Base-by-base conservation (phyloP, 1,284 basidiomycete genomes). In the Papiliotrema fonsecae region DNA sequence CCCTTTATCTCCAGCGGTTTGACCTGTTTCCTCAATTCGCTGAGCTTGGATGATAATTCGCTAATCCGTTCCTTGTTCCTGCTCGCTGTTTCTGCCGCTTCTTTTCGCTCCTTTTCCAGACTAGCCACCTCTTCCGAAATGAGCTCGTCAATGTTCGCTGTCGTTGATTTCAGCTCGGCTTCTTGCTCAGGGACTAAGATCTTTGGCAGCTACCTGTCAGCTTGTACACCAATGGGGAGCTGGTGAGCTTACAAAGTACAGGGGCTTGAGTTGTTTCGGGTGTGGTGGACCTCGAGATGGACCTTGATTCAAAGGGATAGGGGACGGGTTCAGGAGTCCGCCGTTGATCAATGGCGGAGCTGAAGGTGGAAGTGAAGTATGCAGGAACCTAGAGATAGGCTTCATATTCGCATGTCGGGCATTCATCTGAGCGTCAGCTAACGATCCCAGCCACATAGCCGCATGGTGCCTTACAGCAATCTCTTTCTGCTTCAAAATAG, bases 101-200 rank as follows among this genome's bases (percentile, higher is more conserved):
- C 50, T 18, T 54, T 55, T 45, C 60, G 57, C 40, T 72, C 70
- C 11, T 62, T 57, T 6, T 47, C 52, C 24, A 74, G 50, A 16
- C 49, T 49, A 1, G 53, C 52, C 2, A 47, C 48, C 47, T 72
- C 68, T 22, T 65, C 60, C 6, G 56, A 45, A 27, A 70, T 61
- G 6, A 66, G 45, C 36, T 62, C 58, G 21, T 60, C 54, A 6
- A 69, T 54, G 30, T 65, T 62, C 7, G 55, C 58, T 30, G 58
- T 51, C 21, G 56, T 62, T 1, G 54, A 47, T 6, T 58, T 50
- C 14, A 74, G 59, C n/a, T 49, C 42, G 24, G 55, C 54, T 45
- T 69, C 57, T 53, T 74, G 72, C 18, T 66, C 55, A 2, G 62
- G 64, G 6, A 68, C 34, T 10, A 73, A 58, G 26, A 67, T 58